phyloP scores from a whole-genome alignment of 805 yeast genomes.

The Kluyveromyces lactis region DNA sequence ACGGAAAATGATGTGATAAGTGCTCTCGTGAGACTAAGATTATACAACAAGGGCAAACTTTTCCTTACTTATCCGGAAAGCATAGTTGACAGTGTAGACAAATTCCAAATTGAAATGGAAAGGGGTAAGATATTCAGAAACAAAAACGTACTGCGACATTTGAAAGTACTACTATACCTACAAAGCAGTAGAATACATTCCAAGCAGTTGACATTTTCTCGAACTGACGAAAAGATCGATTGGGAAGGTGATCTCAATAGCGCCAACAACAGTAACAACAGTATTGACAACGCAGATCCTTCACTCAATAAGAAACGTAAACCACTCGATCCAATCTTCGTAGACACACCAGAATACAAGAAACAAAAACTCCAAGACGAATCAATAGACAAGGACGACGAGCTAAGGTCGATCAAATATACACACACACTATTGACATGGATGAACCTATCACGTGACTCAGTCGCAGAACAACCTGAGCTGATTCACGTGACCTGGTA shows the following conservation, averaged over 20 bases:
- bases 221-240: not conserved
- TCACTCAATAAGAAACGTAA: no score
- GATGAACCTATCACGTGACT: not conserved
- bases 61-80: slow-evolving; percentile 10
- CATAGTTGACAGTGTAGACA: slow-evolving; percentile 13
- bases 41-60: not conserved
- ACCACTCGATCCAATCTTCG: slow-evolving; percentile 4
- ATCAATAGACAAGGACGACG: not conserved
- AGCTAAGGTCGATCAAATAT: not conserved
- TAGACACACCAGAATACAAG: not conserved
- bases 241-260: not conserved
- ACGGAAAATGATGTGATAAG: slow-evolving; percentile 11
- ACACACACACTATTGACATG: not conserved
- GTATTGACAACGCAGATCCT: not conserved
- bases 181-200: not conserved
- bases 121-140: slow-evolving; percentile 21
- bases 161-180: not conserved
- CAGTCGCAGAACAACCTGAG: not conserved
- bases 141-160: slow-evolving; percentile 7
- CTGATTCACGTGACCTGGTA: no score
- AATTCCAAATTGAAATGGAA: slow-evolving; percentile 16
- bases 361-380: not conserved
- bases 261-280: not conserved
- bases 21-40: slow-evolving; percentile 1
- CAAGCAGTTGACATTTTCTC: not conserved